Base-by-base conservation (phyloP, 1,284 basidiomycete genomes). In the Cryptococcus deneoformans region DNA sequence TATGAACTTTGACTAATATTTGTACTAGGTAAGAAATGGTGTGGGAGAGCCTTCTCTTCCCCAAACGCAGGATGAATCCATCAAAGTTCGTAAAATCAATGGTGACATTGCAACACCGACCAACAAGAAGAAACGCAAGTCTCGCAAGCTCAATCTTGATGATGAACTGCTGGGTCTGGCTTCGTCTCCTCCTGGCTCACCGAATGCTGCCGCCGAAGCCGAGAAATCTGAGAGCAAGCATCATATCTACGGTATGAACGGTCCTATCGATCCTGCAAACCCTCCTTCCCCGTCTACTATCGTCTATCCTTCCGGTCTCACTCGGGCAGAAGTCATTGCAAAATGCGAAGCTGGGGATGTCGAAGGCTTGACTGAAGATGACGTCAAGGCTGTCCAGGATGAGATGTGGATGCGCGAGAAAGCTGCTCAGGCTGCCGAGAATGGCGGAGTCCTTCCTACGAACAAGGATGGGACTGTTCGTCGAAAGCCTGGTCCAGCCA, bases 401-500 rank as follows among this genome's bases (percentile, higher is more conserved):
- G 72, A 76, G 54, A 73, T 73, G 66, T 76, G 74, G 74, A 53
- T 69, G 39, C 46, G 64, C 43, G 59, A 70, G 59, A 73, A 71
- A 54, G 64, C 59, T 44, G 43, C 43, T 8, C n/a, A 44, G 24
- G 43, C 43, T 2, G 5, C 43, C 24, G 43, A n/a, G 3, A 24
- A n/a, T 44, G 43, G 43, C n/a, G 65, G 3, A 45, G 50, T n/a
- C 67, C 60, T 34, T 2, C 58, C 58, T 9, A 60, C 67, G 3
- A 69, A 72, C 53, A 78, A 78, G 60, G 77, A 78, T 58, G 77
- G 77, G 20, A 71, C 71, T 37, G 60, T 73, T 24, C 65, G 77
- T 44, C 70, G 70, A 60, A 78, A 78, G 58, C 76, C 77, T 24
- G 76, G 77, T 14, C 77, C 76, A 0, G 69, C 73, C 3, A 78